Conservation (phyloP, 139 green algal genomes). For the Chloropicon primus region DNA sequence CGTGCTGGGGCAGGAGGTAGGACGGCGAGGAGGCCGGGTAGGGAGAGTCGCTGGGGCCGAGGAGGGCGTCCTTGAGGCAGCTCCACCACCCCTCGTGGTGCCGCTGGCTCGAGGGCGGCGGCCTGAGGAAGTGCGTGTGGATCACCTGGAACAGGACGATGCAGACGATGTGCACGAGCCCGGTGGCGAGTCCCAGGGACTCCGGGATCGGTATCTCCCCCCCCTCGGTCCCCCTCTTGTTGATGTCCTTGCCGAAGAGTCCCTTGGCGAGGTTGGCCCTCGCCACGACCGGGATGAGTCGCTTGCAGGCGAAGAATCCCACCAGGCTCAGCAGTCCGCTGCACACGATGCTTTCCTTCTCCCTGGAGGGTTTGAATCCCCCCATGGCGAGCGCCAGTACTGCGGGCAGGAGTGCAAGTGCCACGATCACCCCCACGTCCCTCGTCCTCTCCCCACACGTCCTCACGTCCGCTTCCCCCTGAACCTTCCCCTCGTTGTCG, state of each 20-base stretch:
- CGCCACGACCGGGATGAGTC: slow-evolving; percentile 47
- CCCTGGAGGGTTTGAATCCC: too few species aligned
- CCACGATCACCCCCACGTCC: too few species aligned
- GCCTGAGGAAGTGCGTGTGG: slow-evolving; percentile 24
- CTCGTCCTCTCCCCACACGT: too few species aligned
- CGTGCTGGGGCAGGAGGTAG: too few species aligned
- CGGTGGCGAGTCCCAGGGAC: slow-evolving; percentile 67
- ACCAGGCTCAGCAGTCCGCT: slow-evolving; percentile 25
- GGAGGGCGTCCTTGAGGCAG: slow-evolving; percentile 15
- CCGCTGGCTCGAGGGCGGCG: not conserved
- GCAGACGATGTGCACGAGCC: slow-evolving; percentile 69
- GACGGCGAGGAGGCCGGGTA: slow-evolving; percentile 25
- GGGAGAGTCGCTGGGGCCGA: not conserved
- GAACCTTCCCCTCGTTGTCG: too few species aligned
- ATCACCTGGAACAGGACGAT: slow-evolving; percentile 20
- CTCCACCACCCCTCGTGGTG: slow-evolving; percentile 10
- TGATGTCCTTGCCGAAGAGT: slow-evolving; percentile 79
- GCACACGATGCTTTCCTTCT: not conserved
- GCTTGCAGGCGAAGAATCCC: slow-evolving; percentile 48
- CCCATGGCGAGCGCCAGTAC: too few species aligned
- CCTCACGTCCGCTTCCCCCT: too few species aligned
- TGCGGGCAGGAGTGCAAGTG: too few species aligned
- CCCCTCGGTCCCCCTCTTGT: slow-evolving; percentile 68
- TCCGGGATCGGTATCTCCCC: slow-evolving; percentile 64
- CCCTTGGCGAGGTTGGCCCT: slow-evolving; percentile 22